These are phyloP conservation scores for Boletellus emodensis DNA, from an alignment of 768 basidiomycete genomes.

Conservation along the genomic window DNA sequence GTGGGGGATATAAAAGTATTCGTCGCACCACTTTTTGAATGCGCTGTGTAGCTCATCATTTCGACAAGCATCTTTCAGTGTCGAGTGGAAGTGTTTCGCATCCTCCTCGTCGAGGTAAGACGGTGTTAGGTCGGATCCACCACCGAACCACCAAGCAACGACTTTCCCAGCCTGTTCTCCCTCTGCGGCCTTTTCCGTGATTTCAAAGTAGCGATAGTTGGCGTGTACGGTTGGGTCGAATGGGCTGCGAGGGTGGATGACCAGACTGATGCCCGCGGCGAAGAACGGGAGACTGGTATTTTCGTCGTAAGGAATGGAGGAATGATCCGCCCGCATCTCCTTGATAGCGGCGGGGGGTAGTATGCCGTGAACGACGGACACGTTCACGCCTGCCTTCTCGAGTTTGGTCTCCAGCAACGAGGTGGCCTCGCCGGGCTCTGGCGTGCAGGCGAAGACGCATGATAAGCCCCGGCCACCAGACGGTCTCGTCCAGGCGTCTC, in stretches of 20 bases:
- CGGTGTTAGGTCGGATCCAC: conserved; percentile 92
- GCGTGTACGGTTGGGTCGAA: conserved; percentile 91
- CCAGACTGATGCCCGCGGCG: conserved; percentile 87
- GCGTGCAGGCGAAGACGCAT: conserved; percentile 67
- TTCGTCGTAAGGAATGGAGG: conserved; percentile 60
- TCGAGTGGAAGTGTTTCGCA: conserved; percentile 79
- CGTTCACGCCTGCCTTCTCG: conserved; percentile 96
- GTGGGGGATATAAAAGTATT: conserved; percentile 93
- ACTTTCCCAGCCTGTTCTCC: conserved; percentile 46
- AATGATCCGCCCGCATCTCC: conserved; percentile 94
- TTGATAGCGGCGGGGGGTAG: conserved; percentile 87
- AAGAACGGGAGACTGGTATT: conserved; percentile 81
- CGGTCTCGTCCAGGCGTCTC: conserved; percentile 73
- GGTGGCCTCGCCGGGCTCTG: conserved; percentile 27
- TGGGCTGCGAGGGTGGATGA: conserved; percentile 92
- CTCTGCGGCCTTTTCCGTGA: conserved; percentile 49
- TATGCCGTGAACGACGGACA: conserved; percentile 83
- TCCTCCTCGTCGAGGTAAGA: conserved; percentile 89
- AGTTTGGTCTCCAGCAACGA: conserved; percentile 50
- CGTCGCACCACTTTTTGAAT: conserved; percentile 96
- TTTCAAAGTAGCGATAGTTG: conserved; percentile 97
- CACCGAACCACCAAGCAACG: conserved; percentile 98
- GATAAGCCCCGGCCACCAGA: conserved; percentile 72
- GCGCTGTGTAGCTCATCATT: conserved; percentile 64
- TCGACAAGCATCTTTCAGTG: conserved; percentile 74